Evolutionary conservation across 331 rosid genomes (phyloP), one percentile per base, ranked within the genome.

Genomic region (Acacia concinna): DNA sequence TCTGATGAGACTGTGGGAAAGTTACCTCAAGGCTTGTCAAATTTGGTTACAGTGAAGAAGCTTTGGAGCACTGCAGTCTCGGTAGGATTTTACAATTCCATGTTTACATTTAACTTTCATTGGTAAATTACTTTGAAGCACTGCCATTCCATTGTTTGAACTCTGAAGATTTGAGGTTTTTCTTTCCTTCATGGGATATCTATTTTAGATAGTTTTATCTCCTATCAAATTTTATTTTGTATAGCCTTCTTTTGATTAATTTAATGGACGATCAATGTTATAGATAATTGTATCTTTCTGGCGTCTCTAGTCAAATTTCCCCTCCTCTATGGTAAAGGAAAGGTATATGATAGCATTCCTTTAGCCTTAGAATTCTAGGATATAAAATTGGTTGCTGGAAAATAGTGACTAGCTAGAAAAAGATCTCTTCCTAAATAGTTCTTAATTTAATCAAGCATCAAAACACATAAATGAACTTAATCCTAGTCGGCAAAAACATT

Each of bases 1-100:
- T 86, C 63, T 63, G 91, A 84, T 86, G 86, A 78, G 73, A 81
- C 70, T 54, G 85, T 83, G 34, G 82, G 75, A 70, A 76, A 86
- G 68, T 62, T 86, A 75, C 89, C 90, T 75, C 86, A 79, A 78
- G 81, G 85, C 76, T 83, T 93, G 83, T 86, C 81, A 81, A 91
- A 90, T 75, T 81, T 91, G 85, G 77, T 68, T 76, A 78, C 82
- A 80, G 62, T 62, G 66, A 89, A 81, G 73, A 93, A 89, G 86
- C 75, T 82, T 46, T 95, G 99, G 98, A 86, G 94, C 75, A 75
- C 86, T 63, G 88, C 83, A 9, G 89, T 93, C 59, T 79, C 89
- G 81, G 98, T 95, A 84, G 85, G 89, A 68, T 80, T 81, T 79
- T 41, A n/a, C 38, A 31, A 44, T 71, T 70, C 49, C 40, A 4